These are phyloP conservation scores for Flammula alnicola DNA, from an alignment of 1,284 basidiomycete genomes.

Conservation along the genomic window DNA sequence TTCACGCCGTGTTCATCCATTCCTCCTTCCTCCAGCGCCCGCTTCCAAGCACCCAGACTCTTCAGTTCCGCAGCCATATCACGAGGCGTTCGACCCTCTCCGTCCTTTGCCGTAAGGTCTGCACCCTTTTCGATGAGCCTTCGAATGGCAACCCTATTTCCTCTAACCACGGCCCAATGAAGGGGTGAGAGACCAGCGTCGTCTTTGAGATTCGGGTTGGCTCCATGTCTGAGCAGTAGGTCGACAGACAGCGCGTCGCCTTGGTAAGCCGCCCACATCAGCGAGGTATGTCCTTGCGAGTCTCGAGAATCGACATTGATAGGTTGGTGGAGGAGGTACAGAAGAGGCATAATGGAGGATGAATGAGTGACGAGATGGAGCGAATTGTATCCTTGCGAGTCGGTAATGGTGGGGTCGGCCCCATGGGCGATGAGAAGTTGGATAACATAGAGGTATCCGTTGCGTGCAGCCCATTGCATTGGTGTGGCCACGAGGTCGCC, in stretches of 20 bases:
- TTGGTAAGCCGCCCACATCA: constrained; percentile 99
- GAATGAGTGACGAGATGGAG: constrained; percentile 96
- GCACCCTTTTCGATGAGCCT: constrained; percentile 86
- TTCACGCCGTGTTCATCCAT: constrained; percentile 79
- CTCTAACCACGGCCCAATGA: constrained; percentile 99
- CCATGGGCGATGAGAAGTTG: constrained; percentile 88
- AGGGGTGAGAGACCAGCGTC: constrained; percentile 87
- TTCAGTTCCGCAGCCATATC: constrained; percentile 97
- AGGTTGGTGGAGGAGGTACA: constrained; percentile 93
- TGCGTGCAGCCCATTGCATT: constrained; percentile 97
- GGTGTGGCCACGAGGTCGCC: constrained; percentile 97
- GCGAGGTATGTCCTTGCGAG: constrained; percentile 89
- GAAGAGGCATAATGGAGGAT: constrained; percentile 90
- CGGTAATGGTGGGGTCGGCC: constrained; percentile 90
- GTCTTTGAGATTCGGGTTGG: constrained; percentile 78
- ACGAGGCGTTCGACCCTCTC: constrained; percentile 84
- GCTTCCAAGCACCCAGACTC: constrained; percentile 85
- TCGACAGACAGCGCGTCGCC: constrained; percentile 96
- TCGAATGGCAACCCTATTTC: constrained; percentile 86
- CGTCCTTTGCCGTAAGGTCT: constrained; percentile 82
- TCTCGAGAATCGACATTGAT: constrained; percentile 89
- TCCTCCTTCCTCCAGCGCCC: constrained; percentile 87
- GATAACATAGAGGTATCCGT: constrained; percentile 94
- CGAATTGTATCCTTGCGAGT: constrained; percentile 96
- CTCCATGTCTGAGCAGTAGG: constrained; percentile 87